Base-by-base conservation (phyloP, 2,329 filamentous ascomycete species). In the Rhytidhysteron rufulum region DNA sequence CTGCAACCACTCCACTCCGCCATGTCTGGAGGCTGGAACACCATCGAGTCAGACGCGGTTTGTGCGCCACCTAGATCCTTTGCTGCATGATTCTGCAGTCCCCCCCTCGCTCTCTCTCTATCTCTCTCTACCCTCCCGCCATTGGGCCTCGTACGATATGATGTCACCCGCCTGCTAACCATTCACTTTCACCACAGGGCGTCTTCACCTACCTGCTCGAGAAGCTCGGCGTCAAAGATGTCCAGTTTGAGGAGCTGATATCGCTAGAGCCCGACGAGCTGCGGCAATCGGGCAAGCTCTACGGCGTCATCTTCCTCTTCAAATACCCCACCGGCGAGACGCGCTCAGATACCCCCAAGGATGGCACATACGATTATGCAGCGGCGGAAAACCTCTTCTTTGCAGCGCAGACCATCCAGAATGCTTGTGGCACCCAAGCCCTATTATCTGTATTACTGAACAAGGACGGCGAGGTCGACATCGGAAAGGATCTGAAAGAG, bases 241-340 rank as follows among this genome's bases (percentile, higher is more conserved):
- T 97, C 2, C 93, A 98, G 68, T 97, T 96, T 63, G 93, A 97
- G 72, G 93, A 98, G 72, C 82, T 98, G 49, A 80, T 96, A 43
- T 85, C 87, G 1, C 82, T 98, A 50, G 91, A 97, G 54, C 74
- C 88, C 5, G 80, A 87, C 38, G 78, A 79, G 42, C 77, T 94
- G 10, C 76, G 79, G 31, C 72, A 82, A 49, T 78, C 89, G 3
- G 63, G 65, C 37, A 62, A 59, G 22, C 41, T 95, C 39, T 94
- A 95, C 71, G 93, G 93, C 58, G 88, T 98, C 53, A 96, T 98
- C 60, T 98, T 98, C 70, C 87, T 98, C 65, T 98, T 98, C 82
- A 97, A 96, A 72, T 98, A 87, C 69, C 87, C 80, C 37, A 89
- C 82, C 45, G 82, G 86, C 61, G 73, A 78, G 67, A 54, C 84